Evolutionary conservation across 805 yeast species (phyloP).

Genomic region (Yarrowia hollandica): DNA sequence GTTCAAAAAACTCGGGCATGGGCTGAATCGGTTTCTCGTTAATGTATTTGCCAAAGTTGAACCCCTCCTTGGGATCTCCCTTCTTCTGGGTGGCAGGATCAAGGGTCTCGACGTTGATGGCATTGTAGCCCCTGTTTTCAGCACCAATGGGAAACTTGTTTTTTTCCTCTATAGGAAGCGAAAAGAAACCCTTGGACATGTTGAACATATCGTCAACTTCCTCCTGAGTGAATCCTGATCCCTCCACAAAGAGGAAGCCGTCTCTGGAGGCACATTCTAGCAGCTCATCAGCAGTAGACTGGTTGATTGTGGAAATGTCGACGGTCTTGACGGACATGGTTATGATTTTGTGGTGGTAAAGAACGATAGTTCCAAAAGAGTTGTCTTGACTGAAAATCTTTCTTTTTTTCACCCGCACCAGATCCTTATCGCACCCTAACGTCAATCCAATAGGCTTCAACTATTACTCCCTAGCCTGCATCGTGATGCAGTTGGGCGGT

Average conservation of each 20-base stretch:
- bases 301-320: slow-evolving; percentile 52
- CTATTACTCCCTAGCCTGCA: background rate
- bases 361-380: too few relatives aligned
- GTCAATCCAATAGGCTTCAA: background rate
- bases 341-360: background rate
- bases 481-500: background rate
- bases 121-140: slow-evolving; percentile 62
- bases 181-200: slow-evolving; percentile 54
- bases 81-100: slow-evolving; percentile 43
- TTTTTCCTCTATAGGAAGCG: slow-evolving; percentile 55
- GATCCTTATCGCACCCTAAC: slow-evolving; percentile 20
- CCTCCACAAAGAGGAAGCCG: slow-evolving; percentile 67
- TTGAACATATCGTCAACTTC: slow-evolving; percentile 56
- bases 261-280: slow-evolving; percentile 61
- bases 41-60: slow-evolving; percentile 61
- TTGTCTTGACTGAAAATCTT: background rate
- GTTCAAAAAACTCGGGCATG: slow-evolving; percentile 56
- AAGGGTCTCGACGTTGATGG: slow-evolving; percentile 54
- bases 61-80: slow-evolving; percentile 54
- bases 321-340: slow-evolving; percentile 39
- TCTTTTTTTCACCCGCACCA: too few relatives aligned
- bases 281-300: slow-evolving; percentile 51
- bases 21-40: slow-evolving; percentile 47
- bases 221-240: slow-evolving; percentile 58
- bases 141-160: slow-evolving; percentile 51